phyloP scores from a whole-genome alignment of 768 basidiomycete species.

The Kockovaella imperatae region DNA sequence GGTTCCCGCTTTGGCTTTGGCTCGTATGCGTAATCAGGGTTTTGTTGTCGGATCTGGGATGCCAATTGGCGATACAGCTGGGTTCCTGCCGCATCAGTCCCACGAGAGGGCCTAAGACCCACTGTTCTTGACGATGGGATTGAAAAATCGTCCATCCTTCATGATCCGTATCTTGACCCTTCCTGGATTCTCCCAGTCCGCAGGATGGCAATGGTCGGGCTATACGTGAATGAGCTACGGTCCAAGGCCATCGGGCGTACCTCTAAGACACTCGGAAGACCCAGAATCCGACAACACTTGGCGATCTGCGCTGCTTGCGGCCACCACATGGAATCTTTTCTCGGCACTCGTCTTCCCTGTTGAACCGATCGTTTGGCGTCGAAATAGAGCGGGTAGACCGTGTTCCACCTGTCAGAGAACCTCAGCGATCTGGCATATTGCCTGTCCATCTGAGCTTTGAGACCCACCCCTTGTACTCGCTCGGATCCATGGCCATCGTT shows the following conservation, averaged over 20 bases:
- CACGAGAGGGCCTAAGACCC: slow-evolving; percentile 67
- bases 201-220: slow-evolving; percentile 73
- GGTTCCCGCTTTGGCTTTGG: slow-evolving; percentile 1
- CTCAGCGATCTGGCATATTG: neutral
- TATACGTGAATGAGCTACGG: slow-evolving; percentile 12
- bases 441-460: neutral
- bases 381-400: slow-evolving; percentile 92
- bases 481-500: slow-evolving; percentile 25
- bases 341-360: slow-evolving; percentile 71
- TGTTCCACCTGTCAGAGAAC: slow-evolving; percentile 65
- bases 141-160: slow-evolving; percentile 39
- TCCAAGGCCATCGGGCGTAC: slow-evolving; percentile 44
- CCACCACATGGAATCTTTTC: slow-evolving; percentile 83
- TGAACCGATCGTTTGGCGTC: slow-evolving; percentile 87
- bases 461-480: slow-evolving; percentile 38
- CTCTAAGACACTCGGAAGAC: slow-evolving; percentile 76
- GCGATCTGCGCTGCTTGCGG: slow-evolving; percentile 89
- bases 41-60: slow-evolving; percentile 31
- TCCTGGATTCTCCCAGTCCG: slow-evolving; percentile 98
- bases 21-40: slow-evolving; percentile 16
- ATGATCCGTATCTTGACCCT: slow-evolving; percentile 70
- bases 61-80: slow-evolving; percentile 37
- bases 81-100: slow-evolving; percentile 69
- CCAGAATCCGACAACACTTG: slow-evolving; percentile 66
- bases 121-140: slow-evolving; percentile 46